Percentiles rank a stretch among this genome's conserved stretches.
Evolutionary conservation across 1,284 basidiomycete genomes (phyloP).

Genomic region (Phaffia rhodozyma): DNA sequence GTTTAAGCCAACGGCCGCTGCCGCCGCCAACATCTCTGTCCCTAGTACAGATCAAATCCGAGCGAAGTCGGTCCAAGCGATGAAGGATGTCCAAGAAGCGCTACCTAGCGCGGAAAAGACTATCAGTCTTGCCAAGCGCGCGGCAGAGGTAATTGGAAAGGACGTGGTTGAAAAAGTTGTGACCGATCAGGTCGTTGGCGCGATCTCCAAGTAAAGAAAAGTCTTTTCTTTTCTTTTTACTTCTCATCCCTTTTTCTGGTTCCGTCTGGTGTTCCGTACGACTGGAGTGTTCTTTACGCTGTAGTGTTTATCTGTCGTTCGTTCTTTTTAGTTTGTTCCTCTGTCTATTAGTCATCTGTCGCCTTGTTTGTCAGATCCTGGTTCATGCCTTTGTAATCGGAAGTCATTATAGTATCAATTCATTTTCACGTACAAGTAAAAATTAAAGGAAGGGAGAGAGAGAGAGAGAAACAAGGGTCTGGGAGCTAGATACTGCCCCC

Average conservation of each 20-base stretch:
- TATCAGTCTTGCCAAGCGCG: constrained; percentile 40
- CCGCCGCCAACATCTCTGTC: constrained; percentile 69
- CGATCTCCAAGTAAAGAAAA: background rate
- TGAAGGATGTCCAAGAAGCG: constrained; percentile 21
- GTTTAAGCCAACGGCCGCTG: constrained; percentile 61
- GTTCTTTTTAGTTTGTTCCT: background rate
- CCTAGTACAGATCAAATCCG: constrained; percentile 78
- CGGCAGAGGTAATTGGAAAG: constrained; percentile 32
- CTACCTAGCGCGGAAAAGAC: constrained; percentile 16
- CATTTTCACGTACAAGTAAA: no score
- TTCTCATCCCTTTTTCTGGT: background rate
- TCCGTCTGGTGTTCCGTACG: background rate
- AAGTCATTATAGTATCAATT: no score
- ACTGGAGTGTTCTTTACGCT: no score
- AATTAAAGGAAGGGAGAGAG: no score
- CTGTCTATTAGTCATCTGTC: background rate
- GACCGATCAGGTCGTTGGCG: background rate
- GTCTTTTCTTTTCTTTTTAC: no score
- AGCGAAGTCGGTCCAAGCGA: constrained; percentile 35
- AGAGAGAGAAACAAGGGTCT: no score
- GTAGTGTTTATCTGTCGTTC: background rate
- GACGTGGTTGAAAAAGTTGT: constrained; percentile 8
- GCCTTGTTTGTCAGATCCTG: no score
- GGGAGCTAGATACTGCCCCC: no score
- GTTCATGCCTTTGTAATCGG: no score